Evolutionary conservation across 1,139 yeast genomes (phyloP).

Genomic region (Scheffersomyces parashehatae): DNA sequence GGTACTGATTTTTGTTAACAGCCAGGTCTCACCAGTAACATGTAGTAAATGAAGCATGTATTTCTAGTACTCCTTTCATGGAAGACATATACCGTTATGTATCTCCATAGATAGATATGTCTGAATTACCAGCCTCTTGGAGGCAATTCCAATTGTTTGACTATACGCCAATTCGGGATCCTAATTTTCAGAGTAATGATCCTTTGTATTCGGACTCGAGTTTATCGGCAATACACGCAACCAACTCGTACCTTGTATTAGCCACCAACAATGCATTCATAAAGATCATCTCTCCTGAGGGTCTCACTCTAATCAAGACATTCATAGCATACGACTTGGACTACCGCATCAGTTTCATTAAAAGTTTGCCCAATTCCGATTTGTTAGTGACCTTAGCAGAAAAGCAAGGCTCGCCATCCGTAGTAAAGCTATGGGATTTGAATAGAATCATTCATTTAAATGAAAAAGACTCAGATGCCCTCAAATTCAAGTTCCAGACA

Average conservation of each 20-base stretch:
- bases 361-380: conserved; percentile 46
- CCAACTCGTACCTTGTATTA: conserved; percentile 54
- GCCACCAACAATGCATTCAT: conserved; percentile 59
- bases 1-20: too few relatives aligned
- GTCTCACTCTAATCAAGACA: conserved; percentile 45
- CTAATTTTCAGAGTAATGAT: conserved; percentile 59
- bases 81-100: too few relatives aligned
- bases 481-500: conserved; percentile 33
- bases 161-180: conserved; percentile 80
- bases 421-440: conserved; percentile 74
- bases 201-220: conserved; percentile 82
- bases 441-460: conserved; percentile 43
- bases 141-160: conserved; percentile 89
- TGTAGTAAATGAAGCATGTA: too few relatives aligned
- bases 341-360: conserved; percentile 60
- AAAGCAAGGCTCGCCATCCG: conserved; percentile 65
- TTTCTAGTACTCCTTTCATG: too few relatives aligned
- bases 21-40: too few relatives aligned
- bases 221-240: conserved; percentile 60
- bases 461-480: conserved; percentile 38
- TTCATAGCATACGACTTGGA: conserved; percentile 68
- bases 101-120: not conserved
- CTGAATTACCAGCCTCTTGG: conserved; percentile 57
- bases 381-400: conserved; percentile 73
- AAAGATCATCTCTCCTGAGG: conserved; percentile 52